phyloP scores from a whole-genome alignment of 768 basidiomycete species.

The Pholiota microspora region DNA sequence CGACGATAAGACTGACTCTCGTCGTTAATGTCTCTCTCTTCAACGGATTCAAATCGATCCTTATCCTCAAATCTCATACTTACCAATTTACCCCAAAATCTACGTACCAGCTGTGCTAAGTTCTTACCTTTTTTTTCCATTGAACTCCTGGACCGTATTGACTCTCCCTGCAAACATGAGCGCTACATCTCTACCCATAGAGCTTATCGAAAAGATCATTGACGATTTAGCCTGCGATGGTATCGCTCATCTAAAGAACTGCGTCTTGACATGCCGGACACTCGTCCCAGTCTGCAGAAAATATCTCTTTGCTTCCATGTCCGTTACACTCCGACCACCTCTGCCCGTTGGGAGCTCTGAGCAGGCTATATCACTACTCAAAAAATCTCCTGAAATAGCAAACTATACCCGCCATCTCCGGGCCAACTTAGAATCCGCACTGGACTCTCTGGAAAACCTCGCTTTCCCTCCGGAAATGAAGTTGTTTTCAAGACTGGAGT shows the following conservation, averaged over 20 bases:
- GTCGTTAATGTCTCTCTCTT: no score
- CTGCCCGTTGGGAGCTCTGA: not conserved
- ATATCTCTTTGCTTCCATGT: not conserved
- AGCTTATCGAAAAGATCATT: not conserved
- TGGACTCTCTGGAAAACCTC: not conserved
- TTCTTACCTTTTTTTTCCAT: no score
- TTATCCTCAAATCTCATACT: no score
- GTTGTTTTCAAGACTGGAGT: not conserved
- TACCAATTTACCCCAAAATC: no score
- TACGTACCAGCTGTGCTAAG: no score
- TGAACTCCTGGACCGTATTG: no score
- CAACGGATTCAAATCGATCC: no score
- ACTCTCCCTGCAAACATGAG: not conserved
- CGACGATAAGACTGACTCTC: no score
- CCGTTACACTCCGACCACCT: not conserved
- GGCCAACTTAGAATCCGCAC: not conserved
- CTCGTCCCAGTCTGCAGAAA: not conserved
- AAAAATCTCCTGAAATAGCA: not conserved
- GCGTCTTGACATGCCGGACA: not conserved
- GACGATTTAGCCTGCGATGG: not conserved
- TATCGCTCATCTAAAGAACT: not conserved
- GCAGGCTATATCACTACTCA: no score
- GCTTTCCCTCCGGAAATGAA: not conserved
- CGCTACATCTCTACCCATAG: not conserved
- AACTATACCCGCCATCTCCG: not conserved